Percentiles rank a stretch among this genome's conserved stretches.
These are phyloP conservation scores for Rutidosis leptorrhynchoides DNA, from an alignment of 129 eudicot genomes.

Conservation along the genomic window DNA sequence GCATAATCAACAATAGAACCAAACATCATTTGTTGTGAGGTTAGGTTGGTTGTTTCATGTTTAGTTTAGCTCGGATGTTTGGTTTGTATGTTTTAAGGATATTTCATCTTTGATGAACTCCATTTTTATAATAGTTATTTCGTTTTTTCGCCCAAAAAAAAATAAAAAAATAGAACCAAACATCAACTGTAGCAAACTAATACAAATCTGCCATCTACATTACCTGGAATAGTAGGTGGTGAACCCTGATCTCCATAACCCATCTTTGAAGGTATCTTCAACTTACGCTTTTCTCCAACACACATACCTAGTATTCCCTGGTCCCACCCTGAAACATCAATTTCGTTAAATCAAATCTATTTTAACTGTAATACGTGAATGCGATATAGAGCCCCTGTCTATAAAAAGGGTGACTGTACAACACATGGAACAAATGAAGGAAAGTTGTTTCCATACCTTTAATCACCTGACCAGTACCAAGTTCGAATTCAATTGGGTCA, in stretches of 20 bases:
- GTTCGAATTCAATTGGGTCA: conserved; percentile 94
- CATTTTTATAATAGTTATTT: no score
- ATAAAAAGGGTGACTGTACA: not conserved
- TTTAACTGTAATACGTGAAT: not conserved
- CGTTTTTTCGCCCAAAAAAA: no score
- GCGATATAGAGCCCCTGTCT: not conserved
- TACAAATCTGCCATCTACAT: not conserved
- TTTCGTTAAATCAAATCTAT: not conserved
- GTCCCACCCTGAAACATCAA: conserved; percentile 81
- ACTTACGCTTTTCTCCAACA: conserved; percentile 91
- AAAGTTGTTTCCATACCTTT: conserved; percentile 49
- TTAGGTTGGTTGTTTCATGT: no score
- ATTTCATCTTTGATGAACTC: no score
- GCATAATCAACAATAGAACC: not conserved
- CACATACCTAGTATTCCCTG: conserved; percentile 98
- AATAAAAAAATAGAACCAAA: not conserved
- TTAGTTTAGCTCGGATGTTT: no score
- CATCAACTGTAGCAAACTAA: not conserved
- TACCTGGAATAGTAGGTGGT: conserved; percentile 98
- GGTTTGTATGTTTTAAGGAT: no score
- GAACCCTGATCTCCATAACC: conserved; percentile 97
- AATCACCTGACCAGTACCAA: conserved; percentile 94
- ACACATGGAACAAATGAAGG: not conserved
- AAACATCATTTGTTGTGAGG: not conserved
- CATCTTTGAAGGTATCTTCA: conserved; percentile 91